Percentiles rank a stretch among this genome's conserved stretches.
Conservation (phyloP, 768 basidiomycete species). For the Boletellus emodensis region DNA sequence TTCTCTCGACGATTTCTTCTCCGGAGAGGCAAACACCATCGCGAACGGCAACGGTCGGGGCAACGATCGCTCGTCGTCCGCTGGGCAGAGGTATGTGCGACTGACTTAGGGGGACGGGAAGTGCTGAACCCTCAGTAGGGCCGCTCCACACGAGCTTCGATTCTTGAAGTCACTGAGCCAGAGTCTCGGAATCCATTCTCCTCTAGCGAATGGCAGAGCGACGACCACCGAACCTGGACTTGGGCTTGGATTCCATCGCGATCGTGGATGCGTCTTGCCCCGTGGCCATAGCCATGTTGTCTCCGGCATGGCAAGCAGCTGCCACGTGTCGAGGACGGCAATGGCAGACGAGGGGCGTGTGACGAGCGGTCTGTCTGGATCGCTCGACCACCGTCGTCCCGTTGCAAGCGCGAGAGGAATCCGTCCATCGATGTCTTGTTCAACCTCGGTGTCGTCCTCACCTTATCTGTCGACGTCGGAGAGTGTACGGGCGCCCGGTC, state of each 20-base stretch:
- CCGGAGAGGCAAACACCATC: neutral
- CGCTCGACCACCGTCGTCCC: neutral
- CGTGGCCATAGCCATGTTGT: neutral
- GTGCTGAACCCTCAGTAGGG: neutral
- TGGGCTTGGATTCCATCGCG: neutral
- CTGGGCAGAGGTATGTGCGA: neutral
- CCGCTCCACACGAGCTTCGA: conserved; percentile 5
- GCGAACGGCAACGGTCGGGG: neutral
- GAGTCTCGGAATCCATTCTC: neutral
- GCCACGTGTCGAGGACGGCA: neutral
- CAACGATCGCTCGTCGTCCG: neutral
- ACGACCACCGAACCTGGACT: too few relatives aligned
- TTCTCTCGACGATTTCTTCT: conserved; percentile 14
- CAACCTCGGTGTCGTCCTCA: neutral
- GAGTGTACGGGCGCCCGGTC: neutral
- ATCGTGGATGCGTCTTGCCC: neutral
- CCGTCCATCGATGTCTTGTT: neutral
- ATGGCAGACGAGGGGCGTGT: neutral
- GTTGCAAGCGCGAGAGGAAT: neutral
- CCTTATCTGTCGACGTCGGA: neutral
- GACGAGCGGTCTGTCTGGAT: neutral
- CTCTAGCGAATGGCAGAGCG: neutral
- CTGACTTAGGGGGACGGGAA: neutral
- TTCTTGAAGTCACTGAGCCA: conserved; percentile 4
- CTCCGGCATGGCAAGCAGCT: neutral